Conservation (phyloP, 1,284 basidiomycete species). For the Marasmius sp. region DNA sequence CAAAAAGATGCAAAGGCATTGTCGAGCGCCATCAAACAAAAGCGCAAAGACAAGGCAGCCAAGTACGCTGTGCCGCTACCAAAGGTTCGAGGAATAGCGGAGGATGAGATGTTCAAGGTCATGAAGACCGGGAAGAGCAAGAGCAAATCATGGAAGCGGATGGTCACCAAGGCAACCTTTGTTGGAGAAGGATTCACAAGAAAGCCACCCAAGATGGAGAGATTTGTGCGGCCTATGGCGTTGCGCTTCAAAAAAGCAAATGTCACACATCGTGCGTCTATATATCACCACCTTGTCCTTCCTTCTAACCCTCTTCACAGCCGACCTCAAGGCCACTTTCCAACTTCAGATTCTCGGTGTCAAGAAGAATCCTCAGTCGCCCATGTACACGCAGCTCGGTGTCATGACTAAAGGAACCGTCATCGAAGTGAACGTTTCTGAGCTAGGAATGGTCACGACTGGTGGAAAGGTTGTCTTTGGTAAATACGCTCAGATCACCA, state of each 20-base stretch:
- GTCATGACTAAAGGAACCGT: conserved; percentile 99
- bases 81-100: conserved; percentile 96
- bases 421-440: conserved; percentile 97
- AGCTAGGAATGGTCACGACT: conserved; percentile 97
- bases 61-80: conserved; percentile 97
- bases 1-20: conserved; percentile 98
- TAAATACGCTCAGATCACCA: conserved; percentile 96
- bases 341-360: conserved; percentile 97
- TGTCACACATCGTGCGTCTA: conserved; percentile 92
- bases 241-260: conserved; percentile 98
- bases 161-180: conserved; percentile 99
- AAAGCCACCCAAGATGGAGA: conserved; percentile 99
- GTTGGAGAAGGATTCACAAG: conserved; percentile 98
- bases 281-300: background rate
- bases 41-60: conserved; percentile 98
- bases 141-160: conserved; percentile 97
- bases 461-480: conserved; percentile 92
- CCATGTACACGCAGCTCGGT: conserved; percentile 94
- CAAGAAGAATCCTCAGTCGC: conserved; percentile 99
- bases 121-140: conserved; percentile 98
- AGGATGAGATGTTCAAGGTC: conserved; percentile 99
- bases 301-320: conserved; percentile 38
- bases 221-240: conserved; percentile 97
- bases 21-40: conserved; percentile 97
- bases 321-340: conserved; percentile 98